Conservation (phyloP, 129 eudicot genomes). For the Saposhnikovia divaricata region DNA sequence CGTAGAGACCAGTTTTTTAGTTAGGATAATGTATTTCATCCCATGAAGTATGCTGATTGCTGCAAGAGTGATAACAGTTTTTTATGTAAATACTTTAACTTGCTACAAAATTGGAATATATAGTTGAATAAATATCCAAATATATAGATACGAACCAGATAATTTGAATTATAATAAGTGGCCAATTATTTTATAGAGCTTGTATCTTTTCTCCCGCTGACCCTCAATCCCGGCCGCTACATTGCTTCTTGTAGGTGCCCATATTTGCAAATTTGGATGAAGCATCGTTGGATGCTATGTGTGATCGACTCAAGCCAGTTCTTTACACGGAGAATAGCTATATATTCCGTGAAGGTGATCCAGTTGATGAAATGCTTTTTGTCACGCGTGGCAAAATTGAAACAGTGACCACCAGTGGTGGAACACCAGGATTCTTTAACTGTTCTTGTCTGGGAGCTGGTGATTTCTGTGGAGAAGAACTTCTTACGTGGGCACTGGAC, state of each 20-base stretch:
- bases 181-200: no score
- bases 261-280: constrained; percentile 73
- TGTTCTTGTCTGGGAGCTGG: constrained; percentile 49
- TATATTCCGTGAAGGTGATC: constrained; percentile 78
- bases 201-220: no score
- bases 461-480: constrained; percentile 91
- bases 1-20: no score
- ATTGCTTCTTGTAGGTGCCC: constrained; percentile 48
- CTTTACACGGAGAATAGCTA: constrained; percentile 61
- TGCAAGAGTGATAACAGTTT: no score
- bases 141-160: no score
- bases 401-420: constrained; percentile 47
- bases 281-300: constrained; percentile 64
- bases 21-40: no score
- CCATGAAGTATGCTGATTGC: no score
- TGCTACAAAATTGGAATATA: no score
- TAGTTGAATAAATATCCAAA: no score
- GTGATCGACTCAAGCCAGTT: constrained; percentile 63
- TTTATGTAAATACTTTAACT: no score
- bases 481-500: constrained; percentile 88
- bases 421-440: constrained; percentile 68
- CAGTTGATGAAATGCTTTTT: constrained; percentile 86
- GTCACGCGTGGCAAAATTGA: constrained; percentile 62
- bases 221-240: background rate
- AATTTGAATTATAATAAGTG: no score